A percentile compares a stretch with the other conserved stretches of the same genome.
Conservation (phyloP, 257 asterid species). For the Solanum neorickii region DNA sequence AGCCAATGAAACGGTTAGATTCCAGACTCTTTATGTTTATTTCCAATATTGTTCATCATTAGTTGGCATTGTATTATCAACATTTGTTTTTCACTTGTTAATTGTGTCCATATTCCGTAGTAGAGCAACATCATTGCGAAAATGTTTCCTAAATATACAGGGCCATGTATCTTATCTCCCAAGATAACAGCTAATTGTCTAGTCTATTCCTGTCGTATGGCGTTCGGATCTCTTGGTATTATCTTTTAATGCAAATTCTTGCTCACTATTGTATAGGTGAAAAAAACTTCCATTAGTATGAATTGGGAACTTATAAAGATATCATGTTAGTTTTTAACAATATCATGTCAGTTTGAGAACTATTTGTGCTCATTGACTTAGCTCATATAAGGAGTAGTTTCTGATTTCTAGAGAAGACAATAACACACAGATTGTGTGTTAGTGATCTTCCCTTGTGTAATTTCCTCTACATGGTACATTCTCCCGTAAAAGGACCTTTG, state of each 20-base stretch:
- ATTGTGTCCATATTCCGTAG: background rate
- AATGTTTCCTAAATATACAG: background rate
- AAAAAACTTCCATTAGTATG: background rate
- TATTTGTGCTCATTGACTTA: background rate
- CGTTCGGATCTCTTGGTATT: background rate
- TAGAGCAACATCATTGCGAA: background rate
- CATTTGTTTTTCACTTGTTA: background rate
- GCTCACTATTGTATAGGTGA: background rate
- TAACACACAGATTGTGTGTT: background rate
- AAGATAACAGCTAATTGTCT: background rate
- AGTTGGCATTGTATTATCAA: background rate
- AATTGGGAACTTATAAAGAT: background rate
- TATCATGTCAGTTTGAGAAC: background rate
- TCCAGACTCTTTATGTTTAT: conserved; percentile 7
- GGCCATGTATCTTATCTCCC: background rate
- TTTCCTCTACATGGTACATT: background rate
- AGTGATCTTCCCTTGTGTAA: background rate
- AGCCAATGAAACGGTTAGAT: conserved; percentile 44
- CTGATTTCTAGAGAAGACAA: background rate
- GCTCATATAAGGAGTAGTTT: background rate
- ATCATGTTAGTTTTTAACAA: background rate
- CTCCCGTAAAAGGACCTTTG: background rate
- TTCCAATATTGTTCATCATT: background rate
- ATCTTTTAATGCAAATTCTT: background rate
- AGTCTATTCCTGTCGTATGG: background rate